Base-by-base conservation (phyloP, 2,329 filamentous ascomycete genomes). In the Penicillium sumatraense region DNA sequence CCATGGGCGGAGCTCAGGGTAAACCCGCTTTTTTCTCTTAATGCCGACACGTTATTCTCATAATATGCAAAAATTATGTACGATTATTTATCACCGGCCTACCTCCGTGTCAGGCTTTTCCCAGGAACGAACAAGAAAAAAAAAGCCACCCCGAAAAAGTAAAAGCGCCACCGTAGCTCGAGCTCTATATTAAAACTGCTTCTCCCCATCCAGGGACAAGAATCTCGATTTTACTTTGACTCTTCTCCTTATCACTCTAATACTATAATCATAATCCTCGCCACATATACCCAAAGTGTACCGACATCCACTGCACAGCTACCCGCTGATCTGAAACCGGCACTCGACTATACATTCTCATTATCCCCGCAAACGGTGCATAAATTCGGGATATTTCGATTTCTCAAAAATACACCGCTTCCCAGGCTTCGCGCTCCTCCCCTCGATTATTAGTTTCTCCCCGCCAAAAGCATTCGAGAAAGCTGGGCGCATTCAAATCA, bases 41-140 rank as follows among this genome's bases (percentile, higher is more conserved):
- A n/a, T 41, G 11, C 21, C 46, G 20, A 47, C 42, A 14, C 11
- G 26, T 38, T 48, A 50, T 56, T n/a, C 56, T 16, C 49, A 21
- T 20, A 47, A 58, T 59, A 52, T 53, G 51, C 51, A 59, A 9
- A 10, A 18, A 21, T 45, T 57, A 54, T 57, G 53, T 53, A 46
- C 24, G 29, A 23, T 33, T 47, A 24, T 51, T 33, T 36, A 47
- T 48, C 26, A 14, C 35, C 49, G 57, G 56, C 51, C 13, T 53
- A 57, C 26, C 14, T 61, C 56, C 56, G 59, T 21, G 4, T 45
- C n/a, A 7, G 18, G 21, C 23, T 16, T 20, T 29, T 27, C n/a
- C 24, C 51, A 38, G n/a, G 33, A 53, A 46, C 29, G 16, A 26
- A 24, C 21, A 5, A 24, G 38, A 42, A 42, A 42, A 42, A 52